Conservation (phyloP, 192 early-diverging fungal genomes). For the Entophlyctis luteolus region DNA sequence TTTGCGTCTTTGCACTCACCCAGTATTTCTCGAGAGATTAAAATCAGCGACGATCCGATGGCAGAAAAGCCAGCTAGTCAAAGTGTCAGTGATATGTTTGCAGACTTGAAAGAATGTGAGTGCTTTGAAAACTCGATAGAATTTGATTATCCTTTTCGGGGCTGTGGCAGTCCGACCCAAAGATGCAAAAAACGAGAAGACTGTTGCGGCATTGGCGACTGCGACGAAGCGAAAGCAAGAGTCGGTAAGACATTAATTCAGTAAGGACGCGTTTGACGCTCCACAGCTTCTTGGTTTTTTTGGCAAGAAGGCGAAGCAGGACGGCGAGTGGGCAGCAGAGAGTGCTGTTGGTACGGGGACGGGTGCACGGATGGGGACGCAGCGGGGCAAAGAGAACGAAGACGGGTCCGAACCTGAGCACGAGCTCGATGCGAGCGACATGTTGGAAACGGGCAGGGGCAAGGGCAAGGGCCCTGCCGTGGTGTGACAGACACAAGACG, state of each 20-base stretch:
- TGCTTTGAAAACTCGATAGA: not conserved
- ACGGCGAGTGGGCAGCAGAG: not conserved
- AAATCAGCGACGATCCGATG: not conserved
- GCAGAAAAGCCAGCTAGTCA: not conserved
- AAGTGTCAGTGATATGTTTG: conserved; percentile 11
- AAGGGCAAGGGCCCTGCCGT: no score
- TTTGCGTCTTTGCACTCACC: not conserved
- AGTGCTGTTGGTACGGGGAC: no score
- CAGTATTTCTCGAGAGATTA: not conserved
- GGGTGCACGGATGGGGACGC: no score
- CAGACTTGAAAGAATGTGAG: conserved; percentile 18
- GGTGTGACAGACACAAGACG: no score
- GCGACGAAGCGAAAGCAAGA: conserved; percentile 6
- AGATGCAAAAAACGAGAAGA: not conserved
- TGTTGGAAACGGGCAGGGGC: no score
- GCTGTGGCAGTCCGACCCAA: not conserved
- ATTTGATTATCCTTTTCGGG: not conserved
- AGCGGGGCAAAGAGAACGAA: no score
- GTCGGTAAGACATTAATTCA: not conserved
- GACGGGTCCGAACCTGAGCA: no score
- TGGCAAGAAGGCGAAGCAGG: not conserved
- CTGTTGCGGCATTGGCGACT: not conserved
- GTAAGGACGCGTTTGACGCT: not conserved
- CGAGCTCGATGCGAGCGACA: no score
- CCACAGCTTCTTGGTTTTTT: conserved; percentile 11